Percentiles rank a stretch among this genome's conserved stretches.
Conservation (phyloP, 768 basidiomycete genomes). For the Boletus reticuloceps region DNA sequence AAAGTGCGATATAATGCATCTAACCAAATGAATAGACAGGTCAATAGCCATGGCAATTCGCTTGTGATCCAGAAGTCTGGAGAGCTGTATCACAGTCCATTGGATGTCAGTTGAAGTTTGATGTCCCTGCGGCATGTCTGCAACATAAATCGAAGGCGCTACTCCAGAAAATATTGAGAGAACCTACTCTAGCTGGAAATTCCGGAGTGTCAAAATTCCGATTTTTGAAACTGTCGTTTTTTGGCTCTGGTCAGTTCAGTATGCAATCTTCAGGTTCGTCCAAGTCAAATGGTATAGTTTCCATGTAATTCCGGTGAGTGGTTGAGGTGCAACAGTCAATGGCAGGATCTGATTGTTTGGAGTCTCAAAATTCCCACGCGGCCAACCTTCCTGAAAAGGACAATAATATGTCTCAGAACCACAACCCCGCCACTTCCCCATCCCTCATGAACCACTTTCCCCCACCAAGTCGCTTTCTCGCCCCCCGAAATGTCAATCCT, state of each 20-base stretch:
- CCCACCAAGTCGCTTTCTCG: too few relatives aligned
- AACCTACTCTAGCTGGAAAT: not conserved
- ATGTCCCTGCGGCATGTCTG: not conserved
- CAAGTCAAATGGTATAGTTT: not conserved
- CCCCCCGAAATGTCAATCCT: too few relatives aligned
- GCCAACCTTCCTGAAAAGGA: too few relatives aligned
- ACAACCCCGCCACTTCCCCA: too few relatives aligned
- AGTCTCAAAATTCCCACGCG: too few relatives aligned
- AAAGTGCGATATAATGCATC: not conserved
- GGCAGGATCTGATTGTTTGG: too few relatives aligned
- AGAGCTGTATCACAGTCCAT: not conserved
- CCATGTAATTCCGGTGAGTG: not conserved
- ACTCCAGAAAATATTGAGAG: not conserved
- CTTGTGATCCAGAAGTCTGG: not conserved
- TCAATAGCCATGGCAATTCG: not conserved
- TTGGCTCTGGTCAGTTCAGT: not conserved
- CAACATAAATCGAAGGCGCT: not conserved
- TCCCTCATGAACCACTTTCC: too few relatives aligned
- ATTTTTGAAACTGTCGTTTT: not conserved
- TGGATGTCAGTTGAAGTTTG: not conserved
- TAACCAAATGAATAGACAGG: not conserved
- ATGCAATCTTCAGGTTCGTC: not conserved
- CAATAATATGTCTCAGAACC: too few relatives aligned
- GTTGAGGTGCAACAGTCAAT: not conserved
- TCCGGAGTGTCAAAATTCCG: not conserved